phyloP scores from a whole-genome alignment of 345 rosid species.

The Geranium rotundifolium region DNA sequence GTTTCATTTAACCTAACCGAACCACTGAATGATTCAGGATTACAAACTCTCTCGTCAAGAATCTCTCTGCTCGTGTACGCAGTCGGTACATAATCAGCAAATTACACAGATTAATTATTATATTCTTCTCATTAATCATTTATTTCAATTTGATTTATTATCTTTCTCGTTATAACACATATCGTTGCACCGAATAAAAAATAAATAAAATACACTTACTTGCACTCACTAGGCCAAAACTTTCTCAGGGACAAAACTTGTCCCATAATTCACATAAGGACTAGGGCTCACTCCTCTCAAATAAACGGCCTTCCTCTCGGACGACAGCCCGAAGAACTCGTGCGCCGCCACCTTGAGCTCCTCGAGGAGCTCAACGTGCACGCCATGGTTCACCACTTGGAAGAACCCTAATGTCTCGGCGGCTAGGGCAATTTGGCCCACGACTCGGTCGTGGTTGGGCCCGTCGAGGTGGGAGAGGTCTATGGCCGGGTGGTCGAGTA shows the following conservation, averaged over 20 bases:
- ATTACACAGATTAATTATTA: no score
- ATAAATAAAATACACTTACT: no score
- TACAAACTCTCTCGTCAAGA: neutral
- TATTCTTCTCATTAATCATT: slow-evolving; percentile 34
- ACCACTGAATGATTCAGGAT: neutral
- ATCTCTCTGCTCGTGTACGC: no score
- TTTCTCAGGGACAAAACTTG: no score
- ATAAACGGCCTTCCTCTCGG: slow-evolving; percentile 35
- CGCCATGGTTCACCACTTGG: slow-evolving; percentile 51
- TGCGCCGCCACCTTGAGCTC: slow-evolving; percentile 31
- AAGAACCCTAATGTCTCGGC: slow-evolving; percentile 46
- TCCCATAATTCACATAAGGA: no score
- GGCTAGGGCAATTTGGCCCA: slow-evolving; percentile 27
- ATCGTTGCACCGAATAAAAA: no score
- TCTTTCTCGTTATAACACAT: no score
- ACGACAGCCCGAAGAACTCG: slow-evolving; percentile 26
- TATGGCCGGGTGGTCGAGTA: slow-evolving; percentile 19
- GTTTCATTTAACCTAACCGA: no score
- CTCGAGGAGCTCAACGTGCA: slow-evolving; percentile 34
- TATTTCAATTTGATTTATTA: no score
- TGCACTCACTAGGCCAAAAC: no score
- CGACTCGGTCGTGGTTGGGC: slow-evolving; percentile 25
- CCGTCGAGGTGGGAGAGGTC: slow-evolving; percentile 36
- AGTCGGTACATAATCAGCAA: no score
- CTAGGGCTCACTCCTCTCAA: slow-evolving; percentile 33